Base-by-base conservation (phyloP, 2,329 filamentous ascomycete species). In the Coniochaeta sp. region DNA sequence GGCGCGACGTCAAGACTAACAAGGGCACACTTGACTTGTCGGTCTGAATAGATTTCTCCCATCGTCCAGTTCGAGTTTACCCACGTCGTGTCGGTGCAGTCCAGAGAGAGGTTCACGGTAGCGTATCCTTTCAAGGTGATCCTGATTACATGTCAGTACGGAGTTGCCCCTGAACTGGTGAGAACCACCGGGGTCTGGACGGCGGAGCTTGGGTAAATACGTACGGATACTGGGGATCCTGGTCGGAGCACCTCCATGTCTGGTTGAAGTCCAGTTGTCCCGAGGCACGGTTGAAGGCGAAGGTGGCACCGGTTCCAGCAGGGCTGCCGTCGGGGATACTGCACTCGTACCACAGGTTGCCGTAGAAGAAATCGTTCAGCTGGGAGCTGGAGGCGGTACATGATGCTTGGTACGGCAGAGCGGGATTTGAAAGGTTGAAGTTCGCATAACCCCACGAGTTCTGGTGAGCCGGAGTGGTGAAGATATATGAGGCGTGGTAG, bases 401-500 rank as follows among this genome's bases (percentile, higher is more conserved):
- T 27, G 55, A 48, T 8, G 67, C 61, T 20, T 56, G 58, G 55
- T 69, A 67, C 33, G 63, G 56, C 32, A 76, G 57, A 28, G 67
- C 73, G 13, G 70, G 65, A 69, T 78, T 79, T 51, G 63, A 59
- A n/a, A 79, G 65, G 55, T 71, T 74, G 66, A 80, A 80, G 60
- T 65, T 67, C 55, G 74, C 70, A 53, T 68, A 67, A 48, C 76
- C 77, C 63, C 63, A 69, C 2, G 70, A 70, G 61, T 72, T 74
- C 56, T 78, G 74, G 64, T 80, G 77, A 3, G 76, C 66, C 0
- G 77, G 76, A 2, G 74, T 79, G 14, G 67, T 68, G 67, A 77
- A 79, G 60, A 66, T 62, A 61, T 73, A 76, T 10, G 65, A 69
- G n/a, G 71, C 70, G 61, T 75, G 70, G 67, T 68, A 79, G 61